A percentile compares a stretch with the other conserved stretches of the same genome.
phyloP scores from a whole-genome alignment of 371 early-diverging fungal genomes.

The Polyrhizophydium stewartii region DNA sequence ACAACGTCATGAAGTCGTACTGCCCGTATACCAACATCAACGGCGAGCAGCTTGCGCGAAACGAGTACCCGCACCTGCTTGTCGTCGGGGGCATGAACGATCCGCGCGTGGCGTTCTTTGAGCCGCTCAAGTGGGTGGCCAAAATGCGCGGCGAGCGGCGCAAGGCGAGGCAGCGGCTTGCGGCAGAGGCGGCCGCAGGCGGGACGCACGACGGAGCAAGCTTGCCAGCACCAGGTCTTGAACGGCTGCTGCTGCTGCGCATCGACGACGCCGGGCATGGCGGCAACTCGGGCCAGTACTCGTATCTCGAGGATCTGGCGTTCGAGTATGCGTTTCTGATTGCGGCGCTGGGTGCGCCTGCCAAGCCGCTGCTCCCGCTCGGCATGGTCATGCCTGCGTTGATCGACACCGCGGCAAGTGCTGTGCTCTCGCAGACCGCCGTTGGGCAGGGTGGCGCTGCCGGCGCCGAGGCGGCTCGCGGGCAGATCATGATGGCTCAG shows the following conservation, averaged over 20 bases:
- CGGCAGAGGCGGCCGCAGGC: background rate
- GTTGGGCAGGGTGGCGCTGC: background rate
- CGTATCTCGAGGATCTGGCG: conserved; percentile 54
- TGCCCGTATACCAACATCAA: conserved; percentile 50
- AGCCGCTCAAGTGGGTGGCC: conserved; percentile 53
- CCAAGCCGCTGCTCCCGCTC: conserved; percentile 12
- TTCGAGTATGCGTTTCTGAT: conserved; percentile 57
- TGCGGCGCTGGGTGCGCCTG: conserved; percentile 19
- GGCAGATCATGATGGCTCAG: background rate
- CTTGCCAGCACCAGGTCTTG: conserved; percentile 1
- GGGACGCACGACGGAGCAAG: background rate
- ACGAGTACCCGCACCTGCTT: conserved; percentile 36
- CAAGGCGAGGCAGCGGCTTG: conserved; percentile 3
- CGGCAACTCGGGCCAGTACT: conserved; percentile 53
- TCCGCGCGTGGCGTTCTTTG: conserved; percentile 46
- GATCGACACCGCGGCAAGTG: no score
- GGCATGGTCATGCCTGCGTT: background rate
- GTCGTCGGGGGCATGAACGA: conserved; percentile 47
- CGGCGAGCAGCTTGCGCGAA: conserved; percentile 10
- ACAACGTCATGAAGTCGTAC: conserved; percentile 42
- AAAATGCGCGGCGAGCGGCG: conserved; percentile 34
- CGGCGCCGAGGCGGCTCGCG: background rate
- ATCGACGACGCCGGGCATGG: conserved; percentile 58
- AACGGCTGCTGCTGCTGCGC: conserved; percentile 31
- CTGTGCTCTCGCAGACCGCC: conserved; percentile 1